Base-by-base conservation (phyloP, 176 grass and related monocot species). In the Carex pumila region DNA sequence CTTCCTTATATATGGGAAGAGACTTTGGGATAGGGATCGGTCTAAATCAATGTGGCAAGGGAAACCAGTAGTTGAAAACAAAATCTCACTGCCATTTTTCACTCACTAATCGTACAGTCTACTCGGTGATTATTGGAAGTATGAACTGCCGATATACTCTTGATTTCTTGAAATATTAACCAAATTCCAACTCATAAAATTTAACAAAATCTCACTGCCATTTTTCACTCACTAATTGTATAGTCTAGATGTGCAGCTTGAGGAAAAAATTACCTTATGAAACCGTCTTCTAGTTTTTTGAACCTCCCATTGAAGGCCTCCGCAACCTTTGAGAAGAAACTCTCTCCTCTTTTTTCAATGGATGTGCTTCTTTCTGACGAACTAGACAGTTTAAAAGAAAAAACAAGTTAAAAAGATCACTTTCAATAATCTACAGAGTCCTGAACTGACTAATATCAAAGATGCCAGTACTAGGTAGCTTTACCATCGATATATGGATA, bases 221-320 rank as follows among this genome's bases (percentile, higher is more conserved):
- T 50, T 50, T 50, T 50, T 50, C 47, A 50, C 9, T 50, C 47
- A 11, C 10, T 2, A 50, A 50, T 50, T 50, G 47, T 50, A 50
- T 50, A 50, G 47, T 50, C 47, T 50, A 50, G 47, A 34, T 78
- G 50, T 54, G 21, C 39, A 80, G 65, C 32, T 81, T 61, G 7
- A 49, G 18, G 31, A n/a, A 61, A 81, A 7, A 3, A 81, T 3
- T 95, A 98, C 95, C 95, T 91, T 80, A 82, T 67, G 64, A 95
- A 91, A 80, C 92, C 92, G 83, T 67, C 87, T 87, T 94, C 89
- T 57, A 94, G 82, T 80, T 90, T 91, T 71, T 56, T 91, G 79
- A 92, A 89, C 92, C 91, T 90, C 89, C 91, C 95, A 91, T 84
- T 78, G 81, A 90, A 98, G 75, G 91, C 86, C 86, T 94, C 92